phyloP scores from a whole-genome alignment of 192 early-diverging fungal genomes.

The Gamsiella multidivaricata region DNA sequence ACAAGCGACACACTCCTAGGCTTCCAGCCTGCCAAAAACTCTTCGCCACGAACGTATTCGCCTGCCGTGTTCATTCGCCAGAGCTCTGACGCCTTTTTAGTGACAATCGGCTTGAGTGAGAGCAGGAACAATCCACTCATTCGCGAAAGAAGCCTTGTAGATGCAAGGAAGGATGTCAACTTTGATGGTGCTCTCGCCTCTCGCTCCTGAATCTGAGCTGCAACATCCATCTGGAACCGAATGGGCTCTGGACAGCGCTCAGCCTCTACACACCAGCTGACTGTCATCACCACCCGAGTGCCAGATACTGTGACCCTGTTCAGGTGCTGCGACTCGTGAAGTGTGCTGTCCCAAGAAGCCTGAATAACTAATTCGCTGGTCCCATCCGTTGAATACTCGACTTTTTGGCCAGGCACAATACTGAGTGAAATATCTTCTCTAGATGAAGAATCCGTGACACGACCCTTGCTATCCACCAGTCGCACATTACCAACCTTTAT shows the following conservation, averaged over 20 bases:
- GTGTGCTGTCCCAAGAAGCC: conserved; percentile 81
- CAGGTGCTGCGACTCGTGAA: conserved; percentile 73
- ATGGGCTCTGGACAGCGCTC: conserved; percentile 69
- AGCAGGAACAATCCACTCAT: conserved; percentile 70
- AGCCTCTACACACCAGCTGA: conserved; percentile 66
- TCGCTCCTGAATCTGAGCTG: conserved; percentile 68
- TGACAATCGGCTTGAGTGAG: conserved; percentile 66
- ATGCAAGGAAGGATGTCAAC: conserved; percentile 53
- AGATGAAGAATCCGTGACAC: conserved; percentile 60
- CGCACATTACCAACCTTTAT: conserved; percentile 61
- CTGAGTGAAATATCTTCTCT: conserved; percentile 64
- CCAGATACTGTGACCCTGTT: conserved; percentile 69
- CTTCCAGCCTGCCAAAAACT: conserved; percentile 72
- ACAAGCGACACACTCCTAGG: conserved; percentile 76
- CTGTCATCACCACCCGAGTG: conserved; percentile 68
- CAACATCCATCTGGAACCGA: conserved; percentile 67
- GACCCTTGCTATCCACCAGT: conserved; percentile 69
- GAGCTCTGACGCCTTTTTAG: conserved; percentile 64
- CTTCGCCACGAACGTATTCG: conserved; percentile 79
- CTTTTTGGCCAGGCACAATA: conserved; percentile 59
- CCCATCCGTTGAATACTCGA: conserved; percentile 67
- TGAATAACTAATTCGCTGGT: conserved; percentile 67
- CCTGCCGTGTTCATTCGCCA: conserved; percentile 76
- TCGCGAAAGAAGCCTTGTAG: conserved; percentile 55
- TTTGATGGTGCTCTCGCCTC: conserved; percentile 60